Evolutionary conservation across 2,329 filamentous ascomycete genomes (phyloP).

Genomic region (Chaetothyriales sp.): DNA sequence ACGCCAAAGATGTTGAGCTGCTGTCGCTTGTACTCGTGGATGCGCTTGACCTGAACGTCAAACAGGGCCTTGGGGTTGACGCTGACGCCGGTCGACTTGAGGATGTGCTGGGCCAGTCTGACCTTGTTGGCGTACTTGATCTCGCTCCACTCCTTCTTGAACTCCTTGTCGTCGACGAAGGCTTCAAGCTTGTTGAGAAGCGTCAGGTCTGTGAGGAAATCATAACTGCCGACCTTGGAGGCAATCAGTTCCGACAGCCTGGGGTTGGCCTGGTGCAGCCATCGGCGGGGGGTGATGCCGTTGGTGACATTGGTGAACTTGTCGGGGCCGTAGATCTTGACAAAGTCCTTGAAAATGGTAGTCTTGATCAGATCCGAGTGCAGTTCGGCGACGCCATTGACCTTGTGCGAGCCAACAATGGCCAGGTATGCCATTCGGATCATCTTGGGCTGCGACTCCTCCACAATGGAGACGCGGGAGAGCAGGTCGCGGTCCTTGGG

Average conservation of each 20-base stretch:
- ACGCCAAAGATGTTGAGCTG: conserved; percentile 98
- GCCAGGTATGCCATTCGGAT: conserved; percentile 93
- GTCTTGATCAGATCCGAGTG: conserved; percentile 97
- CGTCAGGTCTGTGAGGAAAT: conserved; percentile 83
- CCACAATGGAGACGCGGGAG: conserved; percentile 82
- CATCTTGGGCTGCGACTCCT: conserved; percentile 95
- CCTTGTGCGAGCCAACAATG: conserved; percentile 95
- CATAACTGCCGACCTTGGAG: conserved; percentile 68
- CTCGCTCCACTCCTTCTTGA: conserved; percentile 87
- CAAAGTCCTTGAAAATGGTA: conserved; percentile 99
- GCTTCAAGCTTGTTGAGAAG: conserved; percentile 71
- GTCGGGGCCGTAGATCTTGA: conserved; percentile 84
- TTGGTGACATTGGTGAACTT: conserved; percentile 99
- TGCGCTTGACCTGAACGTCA: conserved; percentile 96
- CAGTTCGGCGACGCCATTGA: conserved; percentile 94
- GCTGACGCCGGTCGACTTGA: conserved; percentile 60
- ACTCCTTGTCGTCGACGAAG: conserved; percentile 72
- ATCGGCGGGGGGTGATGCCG: conserved; percentile 87
- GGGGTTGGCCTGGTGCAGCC: conserved; percentile 96
- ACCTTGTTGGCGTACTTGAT: conserved; percentile 97
- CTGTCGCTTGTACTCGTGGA: conserved; percentile 98
- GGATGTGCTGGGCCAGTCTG: conserved; percentile 80
- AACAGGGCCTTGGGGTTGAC: conserved; percentile 85
- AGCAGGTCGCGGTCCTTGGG: conserved; percentile 82
- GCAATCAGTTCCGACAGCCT: conserved; percentile 83